A percentile compares a stretch with the other conserved stretches of the same genome.
phyloP scores from a whole-genome alignment of 768 basidiomycete genomes.

The Agrocybe pediades region DNA sequence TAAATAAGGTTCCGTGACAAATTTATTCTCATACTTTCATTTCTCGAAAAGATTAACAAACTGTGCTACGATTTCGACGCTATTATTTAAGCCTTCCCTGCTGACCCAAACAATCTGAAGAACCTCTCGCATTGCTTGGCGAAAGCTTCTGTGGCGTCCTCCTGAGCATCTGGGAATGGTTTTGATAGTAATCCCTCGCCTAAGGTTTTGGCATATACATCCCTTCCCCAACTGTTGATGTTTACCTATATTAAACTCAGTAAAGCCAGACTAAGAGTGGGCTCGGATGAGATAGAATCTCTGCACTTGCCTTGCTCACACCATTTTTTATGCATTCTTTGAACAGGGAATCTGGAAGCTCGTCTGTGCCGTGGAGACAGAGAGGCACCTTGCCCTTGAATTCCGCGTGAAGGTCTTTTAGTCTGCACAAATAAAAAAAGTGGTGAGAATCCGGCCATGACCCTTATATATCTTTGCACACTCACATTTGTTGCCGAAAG shows the following conservation, averaged over 20 bases:
- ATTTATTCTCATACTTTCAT: background rate
- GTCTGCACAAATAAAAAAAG: conserved; percentile 21
- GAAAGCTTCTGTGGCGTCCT: conserved; percentile 45
- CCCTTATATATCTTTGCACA: background rate
- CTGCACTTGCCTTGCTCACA: conserved; percentile 44
- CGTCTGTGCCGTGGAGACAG: conserved; percentile 48
- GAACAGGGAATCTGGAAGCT: conserved; percentile 45
- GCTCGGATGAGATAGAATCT: too few relatives aligned
- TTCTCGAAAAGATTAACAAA: too few relatives aligned
- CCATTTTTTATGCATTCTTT: conserved; percentile 46
- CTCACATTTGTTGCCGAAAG: conserved; percentile 46
- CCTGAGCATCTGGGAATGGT: conserved; percentile 47
- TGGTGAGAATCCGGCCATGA: background rate
- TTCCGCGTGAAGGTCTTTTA: conserved; percentile 34
- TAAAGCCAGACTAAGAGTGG: background rate
- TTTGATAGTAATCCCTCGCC: conserved; percentile 32
- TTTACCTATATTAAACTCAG: conserved; percentile 34
- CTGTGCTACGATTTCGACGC: background rate
- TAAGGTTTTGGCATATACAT: conserved; percentile 40
- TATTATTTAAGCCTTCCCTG: conserved; percentile 34
- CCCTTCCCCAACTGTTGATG: conserved; percentile 48
- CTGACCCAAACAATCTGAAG: conserved; percentile 40
- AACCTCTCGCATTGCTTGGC: conserved; percentile 41
- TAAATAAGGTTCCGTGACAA: background rate
- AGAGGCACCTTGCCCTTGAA: conserved; percentile 38